Evolutionary conservation across 495 filamentous ascomycete genomes (phyloP).

Genomic region (Aspergillus wentii): DNA sequence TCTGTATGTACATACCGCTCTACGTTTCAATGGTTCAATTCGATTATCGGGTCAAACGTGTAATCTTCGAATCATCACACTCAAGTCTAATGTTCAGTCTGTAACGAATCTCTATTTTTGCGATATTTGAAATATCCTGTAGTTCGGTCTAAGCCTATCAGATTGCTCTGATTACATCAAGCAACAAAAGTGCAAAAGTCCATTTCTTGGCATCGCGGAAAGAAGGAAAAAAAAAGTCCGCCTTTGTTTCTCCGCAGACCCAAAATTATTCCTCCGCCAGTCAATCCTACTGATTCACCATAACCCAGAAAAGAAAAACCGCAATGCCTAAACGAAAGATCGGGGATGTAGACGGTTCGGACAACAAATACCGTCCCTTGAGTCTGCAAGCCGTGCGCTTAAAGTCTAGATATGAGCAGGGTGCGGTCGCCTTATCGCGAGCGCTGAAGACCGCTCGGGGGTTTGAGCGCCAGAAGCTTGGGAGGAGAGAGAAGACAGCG

Average conservation of each 20-base stretch:
- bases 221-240: slow-evolving; percentile 2
- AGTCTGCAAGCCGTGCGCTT: slow-evolving; percentile 36
- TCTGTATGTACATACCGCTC: slow-evolving; percentile 44
- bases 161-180: slow-evolving; percentile 4
- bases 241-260: too few relatives aligned
- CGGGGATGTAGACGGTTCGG: too few relatives aligned
- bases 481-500: slow-evolving; percentile 67
- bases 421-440: slow-evolving; percentile 55
- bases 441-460: slow-evolving; percentile 77
- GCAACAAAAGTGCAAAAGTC: background rate
- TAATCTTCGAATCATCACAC: too few relatives aligned
- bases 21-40: slow-evolving; percentile 34
- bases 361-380: slow-evolving; percentile 16
- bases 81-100: too few relatives aligned
- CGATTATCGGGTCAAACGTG: too few relatives aligned
- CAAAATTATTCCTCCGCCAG: slow-evolving; percentile 1
- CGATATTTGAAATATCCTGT: too few relatives aligned
- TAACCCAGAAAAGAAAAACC: slow-evolving; percentile 1
- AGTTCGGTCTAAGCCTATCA: too few relatives aligned
- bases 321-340: slow-evolving; percentile 48
- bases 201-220: slow-evolving; percentile 7
- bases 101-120: slow-evolving; percentile 7
- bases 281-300: background rate
- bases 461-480: slow-evolving; percentile 85
- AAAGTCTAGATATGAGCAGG: slow-evolving; percentile 51